Evolutionary conservation across 2,329 filamentous ascomycete genomes (phyloP).

Genomic region (Davidsoniella australis): DNA sequence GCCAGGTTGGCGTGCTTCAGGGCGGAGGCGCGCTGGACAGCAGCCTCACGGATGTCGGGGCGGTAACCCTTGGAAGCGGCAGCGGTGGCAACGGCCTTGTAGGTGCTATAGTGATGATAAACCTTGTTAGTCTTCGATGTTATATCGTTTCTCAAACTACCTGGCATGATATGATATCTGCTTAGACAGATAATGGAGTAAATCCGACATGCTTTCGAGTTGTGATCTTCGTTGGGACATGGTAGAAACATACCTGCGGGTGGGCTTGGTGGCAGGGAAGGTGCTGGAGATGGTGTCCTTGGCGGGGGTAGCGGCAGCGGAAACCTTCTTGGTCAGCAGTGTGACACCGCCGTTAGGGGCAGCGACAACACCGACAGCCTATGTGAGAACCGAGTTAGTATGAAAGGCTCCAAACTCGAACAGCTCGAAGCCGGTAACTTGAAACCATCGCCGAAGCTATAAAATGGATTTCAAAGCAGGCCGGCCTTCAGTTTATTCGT

Average conservation of each 20-base stretch:
- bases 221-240: too few species aligned
- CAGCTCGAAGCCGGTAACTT: background rate
- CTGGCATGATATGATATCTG: too few species aligned
- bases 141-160: too few species aligned
- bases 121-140: conserved; percentile 3
- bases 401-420: background rate
- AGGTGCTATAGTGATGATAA: conserved; percentile 44
- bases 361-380: conserved; percentile 70
- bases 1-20: conserved; percentile 64
- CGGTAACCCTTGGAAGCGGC: conserved; percentile 78
- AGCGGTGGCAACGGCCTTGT: conserved; percentile 69
- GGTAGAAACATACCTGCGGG: conserved; percentile 39
- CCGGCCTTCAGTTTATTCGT: background rate
- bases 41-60: conserved; percentile 55
- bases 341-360: conserved; percentile 64
- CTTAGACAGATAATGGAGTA: background rate
- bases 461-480: background rate
- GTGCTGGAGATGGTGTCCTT: conserved; percentile 45
- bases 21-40: conserved; percentile 74
- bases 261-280: conserved; percentile 55
- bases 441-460: background rate
- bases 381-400: conserved; percentile 7
- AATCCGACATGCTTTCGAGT: too few species aligned
- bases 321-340: conserved; percentile 71
- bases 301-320: conserved; percentile 55